Evolutionary conservation across 1,284 basidiomycete genomes (phyloP).

Genomic region (Kwoniella shivajii): DNA sequence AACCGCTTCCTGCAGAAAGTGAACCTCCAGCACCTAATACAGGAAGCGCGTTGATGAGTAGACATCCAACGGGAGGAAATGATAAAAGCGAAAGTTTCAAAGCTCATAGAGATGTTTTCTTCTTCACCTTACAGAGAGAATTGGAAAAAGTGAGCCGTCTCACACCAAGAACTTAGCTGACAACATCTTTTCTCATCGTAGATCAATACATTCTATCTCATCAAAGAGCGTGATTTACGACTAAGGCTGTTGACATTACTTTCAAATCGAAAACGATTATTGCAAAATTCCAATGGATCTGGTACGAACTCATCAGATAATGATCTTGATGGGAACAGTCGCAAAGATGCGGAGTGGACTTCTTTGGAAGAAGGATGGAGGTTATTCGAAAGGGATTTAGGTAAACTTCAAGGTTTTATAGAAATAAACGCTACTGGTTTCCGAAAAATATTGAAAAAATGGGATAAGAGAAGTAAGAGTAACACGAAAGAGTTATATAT

Average conservation of each 20-base stretch:
- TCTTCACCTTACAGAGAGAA: slow-evolving; percentile 98
- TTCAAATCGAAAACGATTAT: slow-evolving; percentile 76
- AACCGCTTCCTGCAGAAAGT: slow-evolving; percentile 50
- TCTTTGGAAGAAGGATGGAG: slow-evolving; percentile 95
- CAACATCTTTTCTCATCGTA: slow-evolving; percentile 55
- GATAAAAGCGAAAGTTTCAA: slow-evolving; percentile 65
- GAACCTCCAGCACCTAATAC: slow-evolving; percentile 46
- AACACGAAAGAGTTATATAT: slow-evolving; percentile 96
- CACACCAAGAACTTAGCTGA: background rate
- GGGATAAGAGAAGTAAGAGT: slow-evolving; percentile 94
- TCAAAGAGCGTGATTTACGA: slow-evolving; percentile 95
- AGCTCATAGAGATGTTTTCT: slow-evolving; percentile 96
- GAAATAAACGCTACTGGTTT: slow-evolving; percentile 98
- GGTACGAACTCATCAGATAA: slow-evolving; percentile 22
- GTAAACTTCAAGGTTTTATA: slow-evolving; percentile 95
- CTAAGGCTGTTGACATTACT: slow-evolving; percentile 88
- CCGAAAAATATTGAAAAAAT: slow-evolving; percentile 98
- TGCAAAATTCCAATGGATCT: slow-evolving; percentile 33
- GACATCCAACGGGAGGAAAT: slow-evolving; percentile 22
- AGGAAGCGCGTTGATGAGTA: slow-evolving; percentile 25
- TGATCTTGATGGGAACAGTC: slow-evolving; percentile 61
- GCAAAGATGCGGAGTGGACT: slow-evolving; percentile 75
- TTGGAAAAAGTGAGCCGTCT: slow-evolving; percentile 78
- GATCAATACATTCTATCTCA: slow-evolving; percentile 99
- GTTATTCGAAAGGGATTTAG: slow-evolving; percentile 91